These are phyloP conservation scores for Neopestalotiopsis clavispora DNA, from an alignment of 2,329 filamentous ascomycete species.

Conservation along the genomic window DNA sequence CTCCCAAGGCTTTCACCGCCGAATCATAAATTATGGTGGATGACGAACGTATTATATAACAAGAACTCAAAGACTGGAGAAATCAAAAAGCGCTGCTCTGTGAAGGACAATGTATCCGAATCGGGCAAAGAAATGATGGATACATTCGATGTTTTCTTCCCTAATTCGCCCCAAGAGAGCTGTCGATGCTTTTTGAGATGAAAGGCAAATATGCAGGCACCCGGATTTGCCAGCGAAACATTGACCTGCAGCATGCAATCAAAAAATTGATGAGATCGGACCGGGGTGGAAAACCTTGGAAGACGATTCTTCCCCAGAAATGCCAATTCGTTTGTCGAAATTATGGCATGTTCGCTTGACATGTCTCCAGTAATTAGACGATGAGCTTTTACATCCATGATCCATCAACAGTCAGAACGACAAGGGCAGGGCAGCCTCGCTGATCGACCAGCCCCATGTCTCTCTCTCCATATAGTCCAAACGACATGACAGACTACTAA, in stretches of 20 bases:
- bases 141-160: too few relatives aligned
- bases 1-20: neutral
- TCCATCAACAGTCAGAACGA: too few relatives aligned
- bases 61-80: neutral
- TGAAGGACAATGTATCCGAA: neutral
- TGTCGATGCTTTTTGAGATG: neutral
- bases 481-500: too few relatives aligned
- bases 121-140: neutral
- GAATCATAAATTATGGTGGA: neutral
- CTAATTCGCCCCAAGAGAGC: neutral
- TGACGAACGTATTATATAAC: neutral
- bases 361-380: too few relatives aligned
- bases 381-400: too few relatives aligned
- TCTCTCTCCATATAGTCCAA: too few relatives aligned
- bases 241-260: slow-evolving; percentile 4
- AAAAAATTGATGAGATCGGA: neutral
- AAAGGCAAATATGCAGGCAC: slow-evolving; percentile 1
- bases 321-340: too few relatives aligned
- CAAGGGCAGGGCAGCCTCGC: too few relatives aligned
- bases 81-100: neutral
- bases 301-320: neutral
- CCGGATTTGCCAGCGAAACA: neutral
- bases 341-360: too few relatives aligned
- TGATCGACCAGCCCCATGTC: too few relatives aligned
- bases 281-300: neutral